Percentiles rank a stretch among this genome's conserved stretches.
phyloP scores from a whole-genome alignment of 2,329 filamentous ascomycete species.

The Thelonectria rubi region DNA sequence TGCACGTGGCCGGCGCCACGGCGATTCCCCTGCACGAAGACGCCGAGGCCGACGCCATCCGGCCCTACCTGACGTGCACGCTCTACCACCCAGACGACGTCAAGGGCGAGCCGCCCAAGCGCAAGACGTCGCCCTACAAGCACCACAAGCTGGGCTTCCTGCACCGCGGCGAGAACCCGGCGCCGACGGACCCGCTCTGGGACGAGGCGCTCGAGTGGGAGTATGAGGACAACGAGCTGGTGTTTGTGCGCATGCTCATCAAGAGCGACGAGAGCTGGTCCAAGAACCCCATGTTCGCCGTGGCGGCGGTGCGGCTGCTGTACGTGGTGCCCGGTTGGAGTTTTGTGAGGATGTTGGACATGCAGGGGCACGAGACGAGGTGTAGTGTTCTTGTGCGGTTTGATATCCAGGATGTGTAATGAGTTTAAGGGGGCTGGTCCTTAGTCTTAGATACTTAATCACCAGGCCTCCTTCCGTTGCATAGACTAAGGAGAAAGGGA shows the following conservation, averaged over 20 bases:
- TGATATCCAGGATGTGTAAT: slow-evolving; percentile 57
- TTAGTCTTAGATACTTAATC: too few relatives aligned
- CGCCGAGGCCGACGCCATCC: slow-evolving; percentile 61
- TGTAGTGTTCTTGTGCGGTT: slow-evolving; percentile 71
- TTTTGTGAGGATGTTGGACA: slow-evolving; percentile 71
- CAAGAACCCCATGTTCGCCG: slow-evolving; percentile 68
- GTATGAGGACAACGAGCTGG: slow-evolving; percentile 72
- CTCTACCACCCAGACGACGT: slow-evolving; percentile 66
- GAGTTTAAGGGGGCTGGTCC: too few relatives aligned
- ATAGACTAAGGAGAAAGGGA: too few relatives aligned
- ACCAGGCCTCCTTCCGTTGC: too few relatives aligned
- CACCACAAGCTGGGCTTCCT: slow-evolving; percentile 66
- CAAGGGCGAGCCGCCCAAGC: slow-evolving; percentile 61
- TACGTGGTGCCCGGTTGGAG: slow-evolving; percentile 68
- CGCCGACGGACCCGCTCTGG: slow-evolving; percentile 70
- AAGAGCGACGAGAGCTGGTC: slow-evolving; percentile 73
- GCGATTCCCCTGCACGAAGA: slow-evolving; percentile 65
- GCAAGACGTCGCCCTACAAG: slow-evolving; percentile 69
- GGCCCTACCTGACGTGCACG: slow-evolving; percentile 72
- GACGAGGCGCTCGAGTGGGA: slow-evolving; percentile 74
- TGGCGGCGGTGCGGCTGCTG: slow-evolving; percentile 66
- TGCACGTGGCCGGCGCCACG: slow-evolving; percentile 70
- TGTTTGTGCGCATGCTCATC: slow-evolving; percentile 70
- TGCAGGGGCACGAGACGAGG: slow-evolving; percentile 70
- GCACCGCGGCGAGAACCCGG: slow-evolving; percentile 66